Conservation (phyloP, 23 red algal species). For the Gracilaria gracilis region DNA sequence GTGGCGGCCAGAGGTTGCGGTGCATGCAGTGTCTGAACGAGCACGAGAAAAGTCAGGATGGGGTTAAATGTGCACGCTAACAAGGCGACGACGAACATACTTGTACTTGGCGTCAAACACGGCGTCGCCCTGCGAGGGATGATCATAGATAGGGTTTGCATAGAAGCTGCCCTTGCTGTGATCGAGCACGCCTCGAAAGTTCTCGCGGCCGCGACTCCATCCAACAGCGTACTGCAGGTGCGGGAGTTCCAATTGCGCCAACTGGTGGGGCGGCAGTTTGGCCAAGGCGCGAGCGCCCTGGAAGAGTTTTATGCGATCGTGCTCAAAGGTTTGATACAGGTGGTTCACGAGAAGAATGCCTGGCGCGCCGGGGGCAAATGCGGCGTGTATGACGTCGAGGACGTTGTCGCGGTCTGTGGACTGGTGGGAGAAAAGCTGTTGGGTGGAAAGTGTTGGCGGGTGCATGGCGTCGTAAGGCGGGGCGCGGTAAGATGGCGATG, state of each 20-base stretch:
- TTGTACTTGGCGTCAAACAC: conserved; percentile 8
- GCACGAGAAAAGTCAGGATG: background rate
- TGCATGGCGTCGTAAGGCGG: too few species aligned
- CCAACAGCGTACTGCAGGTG: conserved; percentile 34
- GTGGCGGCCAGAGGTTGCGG: conserved; percentile 29
- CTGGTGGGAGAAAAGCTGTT: background rate
- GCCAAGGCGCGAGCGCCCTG: conserved; percentile 37
- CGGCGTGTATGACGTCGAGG: background rate
- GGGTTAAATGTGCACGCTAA: too few species aligned
- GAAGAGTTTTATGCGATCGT: conserved; percentile 27
- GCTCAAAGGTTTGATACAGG: background rate
- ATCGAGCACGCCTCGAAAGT: conserved; percentile 41
- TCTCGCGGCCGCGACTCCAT: conserved; percentile 63
- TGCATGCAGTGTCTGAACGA: background rate
- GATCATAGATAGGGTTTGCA: conserved; percentile 68
- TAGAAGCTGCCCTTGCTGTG: conserved; percentile 64
- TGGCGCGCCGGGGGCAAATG: conserved; percentile 27
- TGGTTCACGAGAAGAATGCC: conserved; percentile 45
- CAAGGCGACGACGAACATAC: conserved; percentile 36
- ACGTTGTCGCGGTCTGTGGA: background rate
- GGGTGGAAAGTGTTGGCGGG: too few species aligned
- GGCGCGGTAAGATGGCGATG: too few species aligned
- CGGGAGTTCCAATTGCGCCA: conserved; percentile 6
- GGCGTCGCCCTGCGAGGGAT: conserved; percentile 5
- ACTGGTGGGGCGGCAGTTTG: conserved; percentile 5